Conservation (phyloP, 495 filamentous ascomycete genomes). For the Hypomontagnella submonticulosa region DNA sequence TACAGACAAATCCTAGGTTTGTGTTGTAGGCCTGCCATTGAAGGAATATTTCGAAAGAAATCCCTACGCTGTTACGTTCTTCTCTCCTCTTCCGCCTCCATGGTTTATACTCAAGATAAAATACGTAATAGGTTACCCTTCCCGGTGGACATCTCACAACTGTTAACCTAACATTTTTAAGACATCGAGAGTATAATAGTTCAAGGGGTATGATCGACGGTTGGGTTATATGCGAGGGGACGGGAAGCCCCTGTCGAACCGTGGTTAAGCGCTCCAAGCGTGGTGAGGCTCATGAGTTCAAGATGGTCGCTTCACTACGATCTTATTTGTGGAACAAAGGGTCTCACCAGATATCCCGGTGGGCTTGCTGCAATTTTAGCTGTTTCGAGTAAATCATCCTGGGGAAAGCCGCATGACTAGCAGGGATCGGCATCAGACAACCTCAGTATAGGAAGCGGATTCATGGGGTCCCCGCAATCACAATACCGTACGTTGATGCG, state of each 20-base stretch:
- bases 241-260: constrained; percentile 6
- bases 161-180: not conserved
- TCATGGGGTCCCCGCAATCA: constrained; percentile 6
- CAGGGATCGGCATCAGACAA: constrained; percentile 14
- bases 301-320: not conserved
- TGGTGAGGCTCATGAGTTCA: not conserved
- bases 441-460: not conserved
- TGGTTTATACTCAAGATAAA: not conserved
- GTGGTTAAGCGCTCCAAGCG: constrained; percentile 10
- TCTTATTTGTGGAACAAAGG: constrained; percentile 13
- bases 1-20: constrained; percentile 3
- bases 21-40: not conserved
- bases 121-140: not conserved
- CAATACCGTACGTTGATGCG: constrained; percentile 5
- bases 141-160: not conserved
- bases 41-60: not conserved
- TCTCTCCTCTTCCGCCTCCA: not conserved
- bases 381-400: constrained; percentile 8
- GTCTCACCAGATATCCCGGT: constrained; percentile 12
- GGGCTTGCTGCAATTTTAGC: constrained; percentile 3
- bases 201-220: not conserved
- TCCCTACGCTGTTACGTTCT: not conserved
- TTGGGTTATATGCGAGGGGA: not conserved
- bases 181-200: not conserved
- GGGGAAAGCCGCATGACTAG: constrained; percentile 7